These are phyloP conservation scores for Pulicaria dysenterica DNA, from an alignment of 129 eudicot genomes.

Conservation along the genomic window DNA sequence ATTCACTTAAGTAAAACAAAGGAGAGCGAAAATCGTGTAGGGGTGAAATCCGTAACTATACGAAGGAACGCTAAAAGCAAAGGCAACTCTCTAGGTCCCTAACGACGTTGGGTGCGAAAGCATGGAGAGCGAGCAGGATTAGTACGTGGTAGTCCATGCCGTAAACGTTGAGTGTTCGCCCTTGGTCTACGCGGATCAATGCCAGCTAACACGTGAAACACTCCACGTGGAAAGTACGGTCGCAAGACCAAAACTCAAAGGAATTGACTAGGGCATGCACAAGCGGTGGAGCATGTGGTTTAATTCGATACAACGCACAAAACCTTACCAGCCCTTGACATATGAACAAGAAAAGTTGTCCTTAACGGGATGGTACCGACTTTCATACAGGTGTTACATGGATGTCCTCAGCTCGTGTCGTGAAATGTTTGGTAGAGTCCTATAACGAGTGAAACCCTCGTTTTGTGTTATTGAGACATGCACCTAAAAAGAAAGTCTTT, in stretches of 20 bases:
- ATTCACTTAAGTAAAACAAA: no score
- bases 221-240: neutral
- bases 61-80: constrained; percentile 11
- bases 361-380: constrained; percentile 9
- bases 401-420: no score
- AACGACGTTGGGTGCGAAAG: constrained; percentile 11
- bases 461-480: constrained; percentile 19
- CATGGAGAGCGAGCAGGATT: neutral
- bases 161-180: constrained; percentile 10
- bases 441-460: constrained; percentile 8
- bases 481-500: constrained; percentile 21
- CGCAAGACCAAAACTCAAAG: constrained; percentile 4
- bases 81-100: constrained; percentile 16
- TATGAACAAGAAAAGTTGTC: constrained; percentile 1
- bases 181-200: constrained; percentile 7
- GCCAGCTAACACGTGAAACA: neutral
- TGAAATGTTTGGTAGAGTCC: constrained; percentile 21
- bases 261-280: neutral
- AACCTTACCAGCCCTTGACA: constrained; percentile 18
- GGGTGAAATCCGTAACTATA: constrained; percentile 17
- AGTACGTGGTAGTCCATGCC: constrained; percentile 16
- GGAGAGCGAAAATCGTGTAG: no score
- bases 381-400: no score
- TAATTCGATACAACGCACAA: constrained; percentile 15
- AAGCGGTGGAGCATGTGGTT: no score